These are phyloP conservation scores for Clitopilus passeckerianus DNA, from an alignment of 768 basidiomycete species.

Conservation along the genomic window DNA sequence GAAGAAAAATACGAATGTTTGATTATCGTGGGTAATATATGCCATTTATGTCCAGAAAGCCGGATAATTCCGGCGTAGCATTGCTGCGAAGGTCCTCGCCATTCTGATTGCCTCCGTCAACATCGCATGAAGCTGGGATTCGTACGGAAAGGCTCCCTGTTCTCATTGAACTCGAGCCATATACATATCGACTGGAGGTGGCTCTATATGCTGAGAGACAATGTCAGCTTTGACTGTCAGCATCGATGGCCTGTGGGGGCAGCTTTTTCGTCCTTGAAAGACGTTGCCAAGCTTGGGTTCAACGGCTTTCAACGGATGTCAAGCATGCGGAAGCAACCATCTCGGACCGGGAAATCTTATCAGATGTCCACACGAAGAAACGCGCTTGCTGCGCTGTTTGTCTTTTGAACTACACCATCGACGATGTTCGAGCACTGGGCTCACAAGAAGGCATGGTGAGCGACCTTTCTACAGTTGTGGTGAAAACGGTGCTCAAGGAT, in stretches of 20 bases:
- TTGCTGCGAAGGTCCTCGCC: not conserved
- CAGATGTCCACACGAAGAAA: not conserved
- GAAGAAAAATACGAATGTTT: no score
- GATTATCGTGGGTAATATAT: not conserved
- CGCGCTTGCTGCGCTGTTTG: not conserved
- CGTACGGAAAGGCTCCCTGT: no score
- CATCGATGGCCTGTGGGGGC: no score
- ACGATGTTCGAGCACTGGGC: not conserved
- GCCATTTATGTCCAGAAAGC: not conserved
- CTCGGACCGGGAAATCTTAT: not conserved
- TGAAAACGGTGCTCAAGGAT: not conserved
- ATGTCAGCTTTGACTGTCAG: no score
- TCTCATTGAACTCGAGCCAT: no score
- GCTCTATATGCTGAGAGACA: no score
- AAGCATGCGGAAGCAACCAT: not conserved
- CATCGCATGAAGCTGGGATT: not conserved
- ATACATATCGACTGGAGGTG: no score
- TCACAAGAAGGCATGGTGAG: conserved; percentile 1
- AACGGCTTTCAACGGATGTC: no score
- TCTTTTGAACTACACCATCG: not conserved
- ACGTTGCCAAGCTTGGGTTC: no score
- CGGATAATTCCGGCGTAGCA: not conserved
- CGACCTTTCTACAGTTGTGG: not conserved
- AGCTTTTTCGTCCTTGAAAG: no score
- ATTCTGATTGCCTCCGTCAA: not conserved